Percentiles rank a stretch among this genome's conserved stretches.
Conservation (phyloP, 257 asterid genomes). For the Lycium ferocissimum region DNA sequence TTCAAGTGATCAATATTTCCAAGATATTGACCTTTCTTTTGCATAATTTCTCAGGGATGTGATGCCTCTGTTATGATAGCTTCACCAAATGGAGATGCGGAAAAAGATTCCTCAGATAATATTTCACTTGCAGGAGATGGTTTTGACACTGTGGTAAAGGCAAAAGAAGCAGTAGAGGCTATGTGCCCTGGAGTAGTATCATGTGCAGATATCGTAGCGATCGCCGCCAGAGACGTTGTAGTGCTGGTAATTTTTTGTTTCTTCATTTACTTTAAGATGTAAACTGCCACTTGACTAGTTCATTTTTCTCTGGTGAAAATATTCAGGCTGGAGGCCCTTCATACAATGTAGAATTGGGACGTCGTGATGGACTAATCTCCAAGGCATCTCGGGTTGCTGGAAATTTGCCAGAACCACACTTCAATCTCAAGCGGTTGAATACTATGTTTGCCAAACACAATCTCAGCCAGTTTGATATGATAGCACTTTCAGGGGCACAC, state of each 20-base stretch:
- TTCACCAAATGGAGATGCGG: conserved; percentile 71
- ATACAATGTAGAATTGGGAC: conserved; percentile 68
- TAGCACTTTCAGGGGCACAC: conserved; percentile 76
- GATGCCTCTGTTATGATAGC: conserved; percentile 71
- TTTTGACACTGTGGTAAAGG: conserved; percentile 71
- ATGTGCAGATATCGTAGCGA: conserved; percentile 69
- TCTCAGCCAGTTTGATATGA: conserved; percentile 62
- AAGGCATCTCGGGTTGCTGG: conserved; percentile 61
- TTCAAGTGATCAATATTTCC: not conserved
- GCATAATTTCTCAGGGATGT: conserved; percentile 58
- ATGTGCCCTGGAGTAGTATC: conserved; percentile 71
- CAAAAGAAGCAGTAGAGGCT: conserved; percentile 75
- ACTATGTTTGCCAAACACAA: conserved; percentile 53
- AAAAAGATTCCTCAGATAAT: conserved; percentile 64
- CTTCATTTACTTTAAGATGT: not conserved
- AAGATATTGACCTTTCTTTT: not conserved
- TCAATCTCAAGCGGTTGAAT: conserved; percentile 49
- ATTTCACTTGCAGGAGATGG: conserved; percentile 84
- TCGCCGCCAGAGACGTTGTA: conserved; percentile 78
- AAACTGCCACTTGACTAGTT: not conserved
- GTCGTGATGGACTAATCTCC: conserved; percentile 71
- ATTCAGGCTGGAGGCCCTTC: conserved; percentile 73
- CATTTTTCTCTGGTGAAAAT: not conserved
- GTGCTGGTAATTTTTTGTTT: conserved; percentile 48
- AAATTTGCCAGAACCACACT: conserved; percentile 62